Conservation (phyloP, 169 alveolate species). For the Eimeria sp. region DNA sequence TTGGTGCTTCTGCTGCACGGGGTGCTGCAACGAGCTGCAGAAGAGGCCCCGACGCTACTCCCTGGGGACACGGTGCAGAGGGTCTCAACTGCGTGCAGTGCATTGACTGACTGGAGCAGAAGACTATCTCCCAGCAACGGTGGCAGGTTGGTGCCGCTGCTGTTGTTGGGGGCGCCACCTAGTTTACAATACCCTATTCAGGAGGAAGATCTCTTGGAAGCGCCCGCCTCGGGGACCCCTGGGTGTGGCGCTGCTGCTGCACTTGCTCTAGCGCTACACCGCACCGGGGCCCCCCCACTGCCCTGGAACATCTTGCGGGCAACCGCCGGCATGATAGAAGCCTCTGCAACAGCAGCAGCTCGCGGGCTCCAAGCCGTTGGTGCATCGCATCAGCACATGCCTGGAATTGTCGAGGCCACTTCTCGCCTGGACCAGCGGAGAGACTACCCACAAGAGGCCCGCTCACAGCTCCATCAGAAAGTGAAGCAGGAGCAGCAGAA, state of each 20-base stretch:
- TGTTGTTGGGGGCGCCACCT: background rate
- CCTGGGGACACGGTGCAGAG: conserved; percentile 47
- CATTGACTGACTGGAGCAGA: conserved; percentile 32
- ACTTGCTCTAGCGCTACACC: conserved; percentile 47
- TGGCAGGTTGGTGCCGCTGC: background rate
- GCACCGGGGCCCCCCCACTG: conserved; percentile 44
- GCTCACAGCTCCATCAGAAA: background rate
- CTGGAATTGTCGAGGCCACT: background rate
- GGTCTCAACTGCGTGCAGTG: background rate
- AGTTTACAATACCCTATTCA: background rate
- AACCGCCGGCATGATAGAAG: conserved; percentile 37
- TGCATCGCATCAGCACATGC: background rate
- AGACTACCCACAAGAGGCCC: background rate
- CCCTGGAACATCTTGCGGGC: conserved; percentile 34
- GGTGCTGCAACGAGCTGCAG: conserved; percentile 60
- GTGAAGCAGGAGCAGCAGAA: background rate
- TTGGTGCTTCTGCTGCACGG: conserved; percentile 37
- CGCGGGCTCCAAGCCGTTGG: conserved; percentile 13
- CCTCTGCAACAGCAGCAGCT: conserved; percentile 60
- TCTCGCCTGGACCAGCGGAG: background rate
- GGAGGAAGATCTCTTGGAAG: conserved; percentile 9
- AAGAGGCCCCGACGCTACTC: conserved; percentile 31
- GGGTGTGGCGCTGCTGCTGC: conserved; percentile 32
- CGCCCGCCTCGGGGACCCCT: background rate
- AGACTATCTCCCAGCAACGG: background rate